Evolutionary conservation across 768 basidiomycete species (phyloP), one percentile per base, ranked within the genome.

Genomic region (Trametes coccinea): DNA sequence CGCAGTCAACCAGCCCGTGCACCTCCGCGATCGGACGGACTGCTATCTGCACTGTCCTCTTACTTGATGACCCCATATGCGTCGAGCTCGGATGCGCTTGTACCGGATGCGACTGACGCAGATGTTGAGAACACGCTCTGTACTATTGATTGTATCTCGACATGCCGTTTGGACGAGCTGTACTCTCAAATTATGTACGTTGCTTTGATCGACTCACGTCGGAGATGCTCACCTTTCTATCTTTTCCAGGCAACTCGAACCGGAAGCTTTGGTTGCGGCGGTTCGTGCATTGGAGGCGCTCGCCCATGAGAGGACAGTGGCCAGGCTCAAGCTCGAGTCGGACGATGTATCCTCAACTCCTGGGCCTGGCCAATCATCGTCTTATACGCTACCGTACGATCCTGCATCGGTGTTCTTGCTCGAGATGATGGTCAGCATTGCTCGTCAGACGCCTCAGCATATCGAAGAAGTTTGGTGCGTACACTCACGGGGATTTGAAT

Each of bases 11-110:
- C 90, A 2, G 79, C 84, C 31, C 83, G 85, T 50, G 75, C 84
- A 46, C 79, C 86, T 48, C 75, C 84, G 31, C 79, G 89, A 73
- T 84, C 78, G 51, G 96, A 98, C n/a, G 97, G 97, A 17, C 78
- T 99, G 17, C 79, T 99, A 13, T 98, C 95, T 8, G 86, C 97
- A 0, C 74, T 99, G 55, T 98, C 96, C 1, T 95, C 93, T 0
- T 99, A 99, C 74, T 81, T 99, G 65, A 89, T 99, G 82, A 96
- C 95, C 6, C 97, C 97, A 0, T 98, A 98, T 70, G 84, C 85
- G 14, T 69, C 82, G 27, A 89, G 84, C 66, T 79, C 84, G 5
- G 94, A 96, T n/a, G 78, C 83, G 27, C 74, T 87, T n/a, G 83
- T 92, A 2, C 87, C 90, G 1, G 90, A 93, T 68, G 90, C 92